Conservation (phyloP, 169 alveolate genomes). For the Cyclospora cayetanensis region DNA sequence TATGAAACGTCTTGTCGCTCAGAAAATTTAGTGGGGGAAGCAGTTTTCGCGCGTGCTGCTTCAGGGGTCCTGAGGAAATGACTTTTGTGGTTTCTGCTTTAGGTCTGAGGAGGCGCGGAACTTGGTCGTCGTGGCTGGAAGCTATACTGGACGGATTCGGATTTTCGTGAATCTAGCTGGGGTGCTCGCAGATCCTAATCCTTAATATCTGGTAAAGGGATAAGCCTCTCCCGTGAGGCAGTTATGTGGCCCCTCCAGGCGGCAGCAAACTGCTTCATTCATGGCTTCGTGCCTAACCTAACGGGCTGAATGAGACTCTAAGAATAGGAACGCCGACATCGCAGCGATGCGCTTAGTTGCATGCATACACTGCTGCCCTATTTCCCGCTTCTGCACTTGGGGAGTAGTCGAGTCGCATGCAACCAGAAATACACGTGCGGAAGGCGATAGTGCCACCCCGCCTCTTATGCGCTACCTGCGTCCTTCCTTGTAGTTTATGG, state of each 20-base stretch:
- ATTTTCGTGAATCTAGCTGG: conserved; percentile 45
- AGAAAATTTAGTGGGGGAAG: too few relatives aligned
- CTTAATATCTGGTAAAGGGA: background rate
- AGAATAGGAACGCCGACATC: background rate
- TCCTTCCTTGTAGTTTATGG: too few relatives aligned
- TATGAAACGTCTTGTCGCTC: too few relatives aligned
- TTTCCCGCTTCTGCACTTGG: too few relatives aligned
- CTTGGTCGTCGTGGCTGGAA: conserved; percentile 58
- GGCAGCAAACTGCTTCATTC: background rate
- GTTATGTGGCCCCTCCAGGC: background rate
- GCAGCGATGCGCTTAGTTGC: too few relatives aligned
- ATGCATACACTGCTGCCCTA: too few relatives aligned
- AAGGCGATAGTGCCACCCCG: too few relatives aligned
- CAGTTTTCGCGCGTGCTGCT: too few relatives aligned
- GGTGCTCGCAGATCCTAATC: background rate
- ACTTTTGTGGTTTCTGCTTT: background rate
- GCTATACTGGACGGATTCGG: conserved; percentile 45
- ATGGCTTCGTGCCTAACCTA: background rate
- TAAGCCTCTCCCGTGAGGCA: background rate
- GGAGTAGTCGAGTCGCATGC: too few relatives aligned
- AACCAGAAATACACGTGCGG: too few relatives aligned
- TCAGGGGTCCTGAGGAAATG: too few relatives aligned
- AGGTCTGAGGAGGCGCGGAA: conserved; percentile 7
- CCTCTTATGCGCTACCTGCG: too few relatives aligned
- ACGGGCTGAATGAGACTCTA: background rate